A percentile compares a stretch with the other conserved stretches of the same genome.
Conservation (phyloP, 1,284 basidiomycete genomes). For the Irpex sp. region DNA sequence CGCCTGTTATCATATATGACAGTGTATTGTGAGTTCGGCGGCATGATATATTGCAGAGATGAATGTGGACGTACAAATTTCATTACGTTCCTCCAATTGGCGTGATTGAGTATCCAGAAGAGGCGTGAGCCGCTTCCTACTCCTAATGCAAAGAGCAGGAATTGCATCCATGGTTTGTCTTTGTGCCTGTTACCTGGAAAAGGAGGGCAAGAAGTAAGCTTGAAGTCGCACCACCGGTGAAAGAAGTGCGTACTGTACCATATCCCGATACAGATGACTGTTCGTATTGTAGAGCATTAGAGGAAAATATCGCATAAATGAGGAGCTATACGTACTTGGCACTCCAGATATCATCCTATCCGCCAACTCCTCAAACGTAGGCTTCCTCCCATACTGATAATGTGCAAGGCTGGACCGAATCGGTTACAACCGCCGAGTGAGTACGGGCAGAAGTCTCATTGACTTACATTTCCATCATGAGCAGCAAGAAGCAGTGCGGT, state of each 20-base stretch:
- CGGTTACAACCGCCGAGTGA: constrained; percentile 1
- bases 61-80: constrained; percentile 46
- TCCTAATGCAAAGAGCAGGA: constrained; percentile 52
- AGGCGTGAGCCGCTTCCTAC: constrained; percentile 54
- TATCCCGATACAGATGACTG: constrained; percentile 67
- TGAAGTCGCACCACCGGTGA: not conserved
- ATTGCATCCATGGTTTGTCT: constrained; percentile 43
- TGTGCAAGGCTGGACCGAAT: constrained; percentile 52
- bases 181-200: constrained; percentile 60
- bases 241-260: constrained; percentile 60
- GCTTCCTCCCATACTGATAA: constrained; percentile 62
- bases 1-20: constrained; percentile 35
- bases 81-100: constrained; percentile 63
- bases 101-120: constrained; percentile 64
- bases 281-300: no score
- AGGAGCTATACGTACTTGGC: constrained; percentile 76
- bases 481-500: constrained; percentile 63
- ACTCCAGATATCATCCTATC: constrained; percentile 56
- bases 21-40: no score
- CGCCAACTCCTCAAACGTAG: constrained; percentile 39
- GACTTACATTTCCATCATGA: constrained; percentile 76
- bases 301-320: no score
- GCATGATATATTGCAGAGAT: no score
- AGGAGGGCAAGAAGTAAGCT: not conserved
- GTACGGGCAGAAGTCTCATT: not conserved